These are phyloP conservation scores for Hyaloperonospora arabidopsidis DNA, from an alignment of 352 stramenopile species.

Conservation along the genomic window DNA sequence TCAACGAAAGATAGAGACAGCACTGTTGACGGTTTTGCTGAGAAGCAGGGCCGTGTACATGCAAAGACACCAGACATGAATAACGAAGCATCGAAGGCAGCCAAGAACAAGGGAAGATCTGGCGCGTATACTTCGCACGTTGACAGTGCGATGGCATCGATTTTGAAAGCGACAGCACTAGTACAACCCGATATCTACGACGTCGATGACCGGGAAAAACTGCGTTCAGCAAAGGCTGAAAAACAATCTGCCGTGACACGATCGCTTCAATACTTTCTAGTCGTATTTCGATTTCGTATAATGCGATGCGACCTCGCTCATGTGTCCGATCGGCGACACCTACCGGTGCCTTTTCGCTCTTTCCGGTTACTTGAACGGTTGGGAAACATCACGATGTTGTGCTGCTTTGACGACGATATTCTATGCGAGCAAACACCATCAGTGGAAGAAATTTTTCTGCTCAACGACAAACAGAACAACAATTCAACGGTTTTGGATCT, in stretches of 20 bases:
- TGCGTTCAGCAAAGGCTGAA: conserved; percentile 59
- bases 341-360: conserved; percentile 62
- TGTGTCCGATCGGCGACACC: conserved; percentile 26
- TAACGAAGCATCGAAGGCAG: conserved; percentile 3
- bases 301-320: conserved; percentile 50
- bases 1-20: conserved; percentile 8
- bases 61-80: not conserved
- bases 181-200: conserved; percentile 60
- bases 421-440: conserved; percentile 72
- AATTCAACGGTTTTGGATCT: conserved; percentile 69
- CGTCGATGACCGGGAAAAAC: conserved; percentile 74
- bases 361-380: conserved; percentile 76
- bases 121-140: conserved; percentile 15
- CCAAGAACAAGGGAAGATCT: conserved; percentile 4
- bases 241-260: conserved; percentile 58
- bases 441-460: conserved; percentile 78
- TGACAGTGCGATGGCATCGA: conserved; percentile 24
- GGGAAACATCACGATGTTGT: conserved; percentile 82
- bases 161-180: conserved; percentile 26
- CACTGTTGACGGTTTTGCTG: not conserved
- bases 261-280: conserved; percentile 67
- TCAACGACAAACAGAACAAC: conserved; percentile 63
- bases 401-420: conserved; percentile 84
- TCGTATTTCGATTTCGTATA: conserved; percentile 59
- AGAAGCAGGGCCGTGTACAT: not conserved